Evolutionary conservation across 257 asterid genomes (phyloP).

Genomic region (Salvia splendens): DNA sequence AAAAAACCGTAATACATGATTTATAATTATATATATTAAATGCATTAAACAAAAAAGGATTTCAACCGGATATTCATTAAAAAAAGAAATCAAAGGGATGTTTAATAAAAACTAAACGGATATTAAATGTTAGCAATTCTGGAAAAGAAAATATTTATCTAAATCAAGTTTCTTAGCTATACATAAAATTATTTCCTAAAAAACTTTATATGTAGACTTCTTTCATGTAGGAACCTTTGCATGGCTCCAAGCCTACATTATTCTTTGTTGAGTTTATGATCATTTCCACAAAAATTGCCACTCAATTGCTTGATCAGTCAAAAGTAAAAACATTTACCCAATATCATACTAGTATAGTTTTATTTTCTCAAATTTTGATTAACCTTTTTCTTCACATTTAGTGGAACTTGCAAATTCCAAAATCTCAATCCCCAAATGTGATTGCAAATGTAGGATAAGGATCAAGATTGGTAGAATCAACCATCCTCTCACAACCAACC

Average conservation of each 20-base stretch:
- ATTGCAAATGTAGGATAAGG: slow-evolving; percentile 44
- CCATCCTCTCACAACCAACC: slow-evolving; percentile 55
- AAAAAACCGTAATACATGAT: no score
- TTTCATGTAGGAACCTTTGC: neutral
- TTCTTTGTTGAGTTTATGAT: slow-evolving; percentile 2
- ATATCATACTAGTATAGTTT: neutral
- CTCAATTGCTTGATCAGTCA: neutral
- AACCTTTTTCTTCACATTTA: neutral
- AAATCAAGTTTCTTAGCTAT: no score
- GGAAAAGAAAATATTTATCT: no score
- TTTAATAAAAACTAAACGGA: no score
- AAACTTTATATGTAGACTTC: neutral
- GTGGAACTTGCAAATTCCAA: slow-evolving; percentile 16
- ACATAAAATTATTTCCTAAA: no score
- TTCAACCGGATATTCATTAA: no score
- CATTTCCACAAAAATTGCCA: neutral
- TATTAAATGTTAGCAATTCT: no score
- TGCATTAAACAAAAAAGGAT: no score
- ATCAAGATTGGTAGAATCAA: slow-evolving; percentile 39
- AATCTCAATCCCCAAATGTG: slow-evolving; percentile 9
- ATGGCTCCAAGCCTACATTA: neutral
- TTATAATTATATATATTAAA: no score
- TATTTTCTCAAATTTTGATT: neutral
- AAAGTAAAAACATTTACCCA: neutral
- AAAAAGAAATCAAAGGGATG: no score